Base-by-base conservation (phyloP, 2,329 filamentous ascomycete genomes). In the Exophiala spinifera region DNA sequence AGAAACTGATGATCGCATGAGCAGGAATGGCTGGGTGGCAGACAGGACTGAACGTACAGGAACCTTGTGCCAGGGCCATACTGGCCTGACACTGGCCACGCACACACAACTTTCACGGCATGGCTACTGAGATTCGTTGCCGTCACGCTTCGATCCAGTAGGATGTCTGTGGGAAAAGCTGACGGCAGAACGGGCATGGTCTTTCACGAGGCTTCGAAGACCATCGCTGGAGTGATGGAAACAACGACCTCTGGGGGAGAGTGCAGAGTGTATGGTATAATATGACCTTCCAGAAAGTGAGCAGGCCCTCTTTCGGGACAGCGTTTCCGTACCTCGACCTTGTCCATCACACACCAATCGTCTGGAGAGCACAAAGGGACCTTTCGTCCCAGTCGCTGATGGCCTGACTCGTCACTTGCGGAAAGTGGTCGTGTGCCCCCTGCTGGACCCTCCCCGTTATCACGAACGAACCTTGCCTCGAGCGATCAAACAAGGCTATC, bases 1-100 rank as follows among this genome's bases (percentile, higher is more conserved):
- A 87, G 66, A 86, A 85, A 56, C 81, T 82, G 57, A 53, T 14
- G 57, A 37, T 14, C 25, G 19, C 28, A 56, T 40, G 23, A 25
- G 3, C 4, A 25, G 23, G n/a, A n/a, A n/a, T n/a, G n/a, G n/a
- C n/a, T n/a, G n/a, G n/a, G n/a, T n/a, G n/a, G 20, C 15, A 21
- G 21, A 19, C 19, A 44, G 37, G 23, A 46, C 31, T 14, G 34
- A 25, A 60, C 72, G 62, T 66, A 74, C 72, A 74, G 55, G n/a
- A 70, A 55, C 50, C 72, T 66, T 6, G 71, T 71, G 5, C 72
- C 72, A 1, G 70, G 66, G 0, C 72, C 72, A 61, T 74, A 74
- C 55, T 74, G 72, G 7, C 71, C 72, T 3, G 70, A 73, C 3
- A 74, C 66, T 3, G 72, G 70, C 72, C 72, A 74, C n/a, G 72